Evolutionary conservation across 1,139 yeast genomes (phyloP), one percentile per base, ranked within the genome.

Genomic region (Lodderomyces oxycetoniae): DNA sequence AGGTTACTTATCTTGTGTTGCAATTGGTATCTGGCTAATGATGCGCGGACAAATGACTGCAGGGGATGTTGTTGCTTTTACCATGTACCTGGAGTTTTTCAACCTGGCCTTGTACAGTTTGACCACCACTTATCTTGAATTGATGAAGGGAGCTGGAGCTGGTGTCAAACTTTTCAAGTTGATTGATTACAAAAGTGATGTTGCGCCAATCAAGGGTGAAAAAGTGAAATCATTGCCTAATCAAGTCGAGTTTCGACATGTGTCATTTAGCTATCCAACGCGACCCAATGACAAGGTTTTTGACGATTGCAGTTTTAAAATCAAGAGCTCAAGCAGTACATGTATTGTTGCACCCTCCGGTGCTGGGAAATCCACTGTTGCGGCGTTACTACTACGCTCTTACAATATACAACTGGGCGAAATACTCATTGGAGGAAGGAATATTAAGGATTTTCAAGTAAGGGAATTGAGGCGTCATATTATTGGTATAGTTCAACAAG

Each of bases 271-370:
- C 37, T 89, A 89, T 55, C 96, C 96, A n/a, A 79, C 95, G 1
- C 73, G 96, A 40, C 85, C 85, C n/a, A 75, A 79, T 38, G 86
- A 83, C 35, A 56, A 61, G 30, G 79, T 89, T 11, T 79, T 89
- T 52, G 58, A 77, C 15, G 73, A 75, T n/a, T 70, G 88, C 48
- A 63, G 72, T 26, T 71, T 88, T 35, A 65, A 59, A 8, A 71
- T 88, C 23, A 57, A 67, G 10, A 74, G 84, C 3, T 88, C 91
- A 11, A 80, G 87, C 36, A 85, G 87, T 39, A 79, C 91, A 5
- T 91, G 96, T 50, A 71, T 88, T 35, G 96, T 87, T 11, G 96
- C 96, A 1, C 85, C 91, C 11, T 84, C 95, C 13, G 96, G 96
- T 1, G 80, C 93, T 38, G 96, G 96, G 13, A 88, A 88, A 52